Percentiles rank a stretch among this genome's conserved stretches.
Evolutionary conservation across 225 moss, liverwort and hornwort species (phyloP).

Genomic region (Rhytidiadelphus loreus): DNA sequence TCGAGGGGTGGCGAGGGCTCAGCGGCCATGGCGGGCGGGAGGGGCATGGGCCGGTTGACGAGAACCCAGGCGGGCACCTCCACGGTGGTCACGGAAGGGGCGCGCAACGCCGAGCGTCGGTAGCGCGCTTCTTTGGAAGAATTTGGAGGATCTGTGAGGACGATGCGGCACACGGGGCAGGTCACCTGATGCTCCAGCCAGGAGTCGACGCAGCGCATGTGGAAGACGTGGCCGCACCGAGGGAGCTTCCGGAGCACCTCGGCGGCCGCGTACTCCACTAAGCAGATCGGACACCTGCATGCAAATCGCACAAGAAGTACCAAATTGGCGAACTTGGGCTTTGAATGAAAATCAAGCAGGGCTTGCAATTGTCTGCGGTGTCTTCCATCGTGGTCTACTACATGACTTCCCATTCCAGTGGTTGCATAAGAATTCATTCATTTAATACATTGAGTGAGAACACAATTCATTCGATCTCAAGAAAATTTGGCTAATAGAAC

Average conservation of each 20-base stretch:
- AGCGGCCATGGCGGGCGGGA: slow-evolving; percentile 24
- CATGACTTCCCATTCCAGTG: background rate
- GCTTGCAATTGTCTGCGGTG: background rate
- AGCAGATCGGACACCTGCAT: slow-evolving; percentile 45
- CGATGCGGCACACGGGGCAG: slow-evolving; percentile 46
- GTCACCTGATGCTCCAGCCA: slow-evolving; percentile 47
- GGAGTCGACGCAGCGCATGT: slow-evolving; percentile 40
- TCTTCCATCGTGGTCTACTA: background rate
- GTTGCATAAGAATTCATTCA: background rate
- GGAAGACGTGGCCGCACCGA: slow-evolving; percentile 41
- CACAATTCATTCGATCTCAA: background rate
- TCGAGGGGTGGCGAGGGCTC: background rate
- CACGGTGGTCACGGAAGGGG: background rate
- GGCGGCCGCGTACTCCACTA: slow-evolving; percentile 20
- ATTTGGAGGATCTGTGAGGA: slow-evolving; percentile 1
- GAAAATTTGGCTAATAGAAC: background rate
- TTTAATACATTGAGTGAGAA: background rate
- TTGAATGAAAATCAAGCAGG: background rate
- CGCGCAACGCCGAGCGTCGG: background rate
- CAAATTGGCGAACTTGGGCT: background rate
- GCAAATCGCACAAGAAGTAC: background rate
- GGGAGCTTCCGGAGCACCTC: slow-evolving; percentile 46
- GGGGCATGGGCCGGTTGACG: slow-evolving; percentile 42
- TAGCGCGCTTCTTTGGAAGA: background rate
- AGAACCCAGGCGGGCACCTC: slow-evolving; percentile 41